phyloP scores from a whole-genome alignment of 1,284 basidiomycete species.

The Puccinia polysora region DNA sequence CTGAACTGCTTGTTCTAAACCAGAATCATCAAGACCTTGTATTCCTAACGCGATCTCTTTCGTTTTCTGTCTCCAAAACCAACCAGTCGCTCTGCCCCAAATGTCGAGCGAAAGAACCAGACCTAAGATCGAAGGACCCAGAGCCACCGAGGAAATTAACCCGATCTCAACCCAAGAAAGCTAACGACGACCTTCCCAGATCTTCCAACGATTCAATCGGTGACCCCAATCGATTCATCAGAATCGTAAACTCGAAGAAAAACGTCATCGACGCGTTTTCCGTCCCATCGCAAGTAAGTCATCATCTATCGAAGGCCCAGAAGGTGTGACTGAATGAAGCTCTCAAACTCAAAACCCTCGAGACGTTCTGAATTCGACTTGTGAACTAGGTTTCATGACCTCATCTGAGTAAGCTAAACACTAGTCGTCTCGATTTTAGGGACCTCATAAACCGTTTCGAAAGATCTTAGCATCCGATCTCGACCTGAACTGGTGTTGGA shows the following conservation, averaged over 20 bases:
- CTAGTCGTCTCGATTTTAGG: too few relatives aligned
- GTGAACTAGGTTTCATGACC: too few relatives aligned
- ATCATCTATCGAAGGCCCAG: too few relatives aligned
- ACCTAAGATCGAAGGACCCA: constrained; percentile 10
- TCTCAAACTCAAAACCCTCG: too few relatives aligned
- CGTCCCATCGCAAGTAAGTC: constrained; percentile 16
- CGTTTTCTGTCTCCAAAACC: too few relatives aligned
- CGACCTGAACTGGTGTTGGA: not conserved
- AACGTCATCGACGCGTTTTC: constrained; percentile 33
- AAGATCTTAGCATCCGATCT: constrained; percentile 18
- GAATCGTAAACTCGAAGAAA: not conserved
- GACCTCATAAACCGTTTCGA: constrained; percentile 25
- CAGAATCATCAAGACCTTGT: too few relatives aligned
- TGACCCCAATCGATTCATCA: constrained; percentile 28
- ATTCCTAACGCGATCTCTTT: too few relatives aligned
- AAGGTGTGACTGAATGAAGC: too few relatives aligned
- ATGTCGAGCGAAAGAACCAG: constrained; percentile 30
- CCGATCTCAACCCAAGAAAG: constrained; percentile 10
- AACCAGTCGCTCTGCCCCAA: too few relatives aligned
- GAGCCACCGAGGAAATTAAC: constrained; percentile 29
- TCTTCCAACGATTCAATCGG: not conserved
- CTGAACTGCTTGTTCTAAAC: too few relatives aligned
- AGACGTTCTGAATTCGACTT: too few relatives aligned
- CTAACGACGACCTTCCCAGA: constrained; percentile 1
- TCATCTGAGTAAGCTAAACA: too few relatives aligned